phyloP scores from a whole-genome alignment of 371 early-diverging fungal species.

The Haplosporangium sp. region DNA sequence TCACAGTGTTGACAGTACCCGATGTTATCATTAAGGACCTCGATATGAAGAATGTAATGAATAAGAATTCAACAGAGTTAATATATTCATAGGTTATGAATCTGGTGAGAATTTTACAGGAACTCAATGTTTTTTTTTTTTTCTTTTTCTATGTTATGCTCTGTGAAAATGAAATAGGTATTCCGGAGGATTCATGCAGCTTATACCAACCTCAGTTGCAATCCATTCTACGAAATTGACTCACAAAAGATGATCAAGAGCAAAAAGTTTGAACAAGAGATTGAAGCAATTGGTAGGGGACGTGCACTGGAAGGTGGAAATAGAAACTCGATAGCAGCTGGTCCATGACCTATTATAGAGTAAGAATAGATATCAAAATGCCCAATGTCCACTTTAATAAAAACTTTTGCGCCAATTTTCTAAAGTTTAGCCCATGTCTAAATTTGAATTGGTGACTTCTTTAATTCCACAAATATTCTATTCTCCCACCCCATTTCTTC shows the following conservation, averaged over 20 bases:
- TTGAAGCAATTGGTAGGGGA: constrained; percentile 67
- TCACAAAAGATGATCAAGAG: constrained; percentile 67
- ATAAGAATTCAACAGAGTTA: background rate
- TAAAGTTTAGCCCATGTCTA: no score
- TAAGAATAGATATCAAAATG: background rate
- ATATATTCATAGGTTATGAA: background rate
- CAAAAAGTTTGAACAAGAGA: constrained; percentile 67
- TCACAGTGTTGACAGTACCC: constrained; percentile 80
- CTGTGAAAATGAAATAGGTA: constrained; percentile 59
- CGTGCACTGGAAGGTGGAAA: constrained; percentile 52
- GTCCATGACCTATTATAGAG: constrained; percentile 6
- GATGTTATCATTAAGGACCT: constrained; percentile 83
- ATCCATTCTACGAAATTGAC: constrained; percentile 84
- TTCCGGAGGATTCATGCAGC: constrained; percentile 85
- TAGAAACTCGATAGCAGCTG: constrained; percentile 29
- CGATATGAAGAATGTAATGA: constrained; percentile 81
- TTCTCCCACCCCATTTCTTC: no score
- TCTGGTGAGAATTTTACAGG: background rate
- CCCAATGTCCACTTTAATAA: no score
- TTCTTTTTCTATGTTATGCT: background rate
- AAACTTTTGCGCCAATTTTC: no score
- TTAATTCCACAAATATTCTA: no score
- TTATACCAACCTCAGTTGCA: constrained; percentile 81
- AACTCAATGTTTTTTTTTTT: background rate
- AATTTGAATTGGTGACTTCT: no score